A percentile compares a stretch with the other conserved stretches of the same genome.
Conservation (phyloP, 1,139 yeast genomes). For the Wickerhamiella infanticola region DNA sequence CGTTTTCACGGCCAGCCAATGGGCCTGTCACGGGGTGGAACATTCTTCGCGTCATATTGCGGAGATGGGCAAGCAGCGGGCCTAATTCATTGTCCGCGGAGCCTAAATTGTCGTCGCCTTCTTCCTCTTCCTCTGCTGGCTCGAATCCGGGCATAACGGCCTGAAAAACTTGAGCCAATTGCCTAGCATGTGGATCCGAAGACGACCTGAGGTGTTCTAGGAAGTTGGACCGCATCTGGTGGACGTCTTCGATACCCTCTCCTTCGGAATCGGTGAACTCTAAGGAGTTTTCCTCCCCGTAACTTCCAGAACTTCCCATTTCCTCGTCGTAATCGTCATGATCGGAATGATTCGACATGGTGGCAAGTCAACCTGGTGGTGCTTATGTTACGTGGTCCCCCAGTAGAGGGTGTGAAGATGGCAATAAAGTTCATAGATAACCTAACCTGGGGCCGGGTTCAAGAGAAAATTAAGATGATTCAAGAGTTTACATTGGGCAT, state of each 20-base stretch:
- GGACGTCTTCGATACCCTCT: neutral
- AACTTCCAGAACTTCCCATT: neutral
- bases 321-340: slow-evolving; percentile 1
- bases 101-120: slow-evolving; percentile 11
- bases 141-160: neutral
- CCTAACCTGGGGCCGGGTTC: too few relatives aligned
- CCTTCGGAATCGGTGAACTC: neutral
- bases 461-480: too few relatives aligned
- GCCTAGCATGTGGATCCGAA: neutral
- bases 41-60: slow-evolving; percentile 15
- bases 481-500: too few relatives aligned
- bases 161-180: neutral
- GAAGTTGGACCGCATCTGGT: neutral
- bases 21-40: slow-evolving; percentile 9
- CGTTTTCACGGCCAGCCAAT: slow-evolving; percentile 3
- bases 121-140: slow-evolving; percentile 16
- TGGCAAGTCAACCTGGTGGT: neutral
- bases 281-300: neutral
- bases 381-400: too few relatives aligned
- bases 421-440: too few relatives aligned
- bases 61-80: slow-evolving; percentile 11
- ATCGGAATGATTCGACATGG: neutral
- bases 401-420: too few relatives aligned
- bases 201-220: neutral
- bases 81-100: slow-evolving; percentile 9